Percentiles rank a stretch among this genome's conserved stretches.
Conservation (phyloP, 495 filamentous ascomycete species). For the Talaromyces ruber region DNA sequence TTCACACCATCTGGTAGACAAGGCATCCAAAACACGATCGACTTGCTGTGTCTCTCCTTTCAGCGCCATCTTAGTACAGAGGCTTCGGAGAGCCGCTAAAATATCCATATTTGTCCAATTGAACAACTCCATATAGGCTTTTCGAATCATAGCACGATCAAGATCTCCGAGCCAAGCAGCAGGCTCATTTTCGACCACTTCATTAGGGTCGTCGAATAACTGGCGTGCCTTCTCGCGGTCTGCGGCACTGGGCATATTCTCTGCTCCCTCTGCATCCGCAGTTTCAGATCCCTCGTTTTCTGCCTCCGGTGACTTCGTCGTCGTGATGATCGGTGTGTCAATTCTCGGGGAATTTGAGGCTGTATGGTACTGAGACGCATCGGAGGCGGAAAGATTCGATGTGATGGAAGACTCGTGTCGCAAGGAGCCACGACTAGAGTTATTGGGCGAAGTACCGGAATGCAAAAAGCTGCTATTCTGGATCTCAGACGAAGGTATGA, state of each 20-base stretch:
- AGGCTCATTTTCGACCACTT: slow-evolving; percentile 63
- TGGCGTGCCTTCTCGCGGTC: slow-evolving; percentile 68
- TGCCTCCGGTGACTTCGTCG: slow-evolving; percentile 18
- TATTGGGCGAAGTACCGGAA: not conserved
- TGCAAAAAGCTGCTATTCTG: not conserved
- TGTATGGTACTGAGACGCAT: slow-evolving; percentile 39
- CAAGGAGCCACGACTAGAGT: slow-evolving; percentile 5
- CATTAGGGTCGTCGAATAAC: slow-evolving; percentile 81
- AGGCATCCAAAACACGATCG: slow-evolving; percentile 83
- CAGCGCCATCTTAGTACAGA: slow-evolving; percentile 77
- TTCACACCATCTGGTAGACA: slow-evolving; percentile 83
- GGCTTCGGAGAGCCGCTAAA: slow-evolving; percentile 63
- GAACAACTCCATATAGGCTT: slow-evolving; percentile 88
- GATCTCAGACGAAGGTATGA: not conserved
- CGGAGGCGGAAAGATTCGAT: slow-evolving; percentile 16
- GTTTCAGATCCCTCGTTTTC: slow-evolving; percentile 12
- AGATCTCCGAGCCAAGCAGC: slow-evolving; percentile 82
- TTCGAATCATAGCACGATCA: slow-evolving; percentile 55
- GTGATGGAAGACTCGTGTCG: not conserved
- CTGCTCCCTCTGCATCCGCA: slow-evolving; percentile 14
- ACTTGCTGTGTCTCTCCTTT: slow-evolving; percentile 95
- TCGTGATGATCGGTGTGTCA: slow-evolving; percentile 18
- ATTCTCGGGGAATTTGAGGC: slow-evolving; percentile 28
- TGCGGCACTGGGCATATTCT: slow-evolving; percentile 37
- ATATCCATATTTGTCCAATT: slow-evolving; percentile 81